Base-by-base conservation (phyloP, 2,329 filamentous ascomycete genomes). In the Colletotrichum godetiae region DNA sequence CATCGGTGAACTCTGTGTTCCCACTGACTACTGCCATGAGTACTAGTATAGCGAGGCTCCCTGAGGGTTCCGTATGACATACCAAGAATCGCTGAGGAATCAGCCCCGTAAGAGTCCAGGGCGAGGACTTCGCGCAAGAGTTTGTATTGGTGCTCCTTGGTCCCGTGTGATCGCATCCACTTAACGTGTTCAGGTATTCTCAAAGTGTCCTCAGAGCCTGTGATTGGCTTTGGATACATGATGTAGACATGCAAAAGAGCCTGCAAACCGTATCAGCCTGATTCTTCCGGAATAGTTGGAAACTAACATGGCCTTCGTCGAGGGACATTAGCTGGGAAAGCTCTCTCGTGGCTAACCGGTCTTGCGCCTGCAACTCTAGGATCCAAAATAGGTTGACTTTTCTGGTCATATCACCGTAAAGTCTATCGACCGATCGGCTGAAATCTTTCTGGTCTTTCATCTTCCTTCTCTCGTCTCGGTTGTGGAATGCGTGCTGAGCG, bases 251-350 rank as follows among this genome's bases (percentile, higher is more conserved):
- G 22, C 15, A 64, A 33, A 31, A 55, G 61, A 11, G n/a, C 49
- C 31, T 64, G 4, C 4, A n/a, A 4, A 13, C n/a, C 31, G 31
- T 55, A 5, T 64, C 12, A 64, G 61, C 55, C 61, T 33, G n/a
- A 35, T n/a, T 33, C 4, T 29, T 31, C 3, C 4, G 13, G 35
- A 8, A 37, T 8, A n/a, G 13, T 11, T 3, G 35, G 1, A 53
- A 10, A 52, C 60, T 53, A 55, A 64, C 12, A 11, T 64, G 31
- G 49, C 49, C 6, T 10, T 64, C n/a, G 1, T 33, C 12, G 2
- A 64, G 61, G 7, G 49, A 64, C n/a, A 55, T 64, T 7, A 64
- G 46, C 29, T 64, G n/a, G n/a, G 31, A 55, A 1, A 64, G 35
- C 61, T 64, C 5, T 13, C 2, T 33, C 2, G 4, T 15, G 0